Evolutionary conservation across 331 rosid species (phyloP).

Genomic region (Stylosanthes scabra): DNA sequence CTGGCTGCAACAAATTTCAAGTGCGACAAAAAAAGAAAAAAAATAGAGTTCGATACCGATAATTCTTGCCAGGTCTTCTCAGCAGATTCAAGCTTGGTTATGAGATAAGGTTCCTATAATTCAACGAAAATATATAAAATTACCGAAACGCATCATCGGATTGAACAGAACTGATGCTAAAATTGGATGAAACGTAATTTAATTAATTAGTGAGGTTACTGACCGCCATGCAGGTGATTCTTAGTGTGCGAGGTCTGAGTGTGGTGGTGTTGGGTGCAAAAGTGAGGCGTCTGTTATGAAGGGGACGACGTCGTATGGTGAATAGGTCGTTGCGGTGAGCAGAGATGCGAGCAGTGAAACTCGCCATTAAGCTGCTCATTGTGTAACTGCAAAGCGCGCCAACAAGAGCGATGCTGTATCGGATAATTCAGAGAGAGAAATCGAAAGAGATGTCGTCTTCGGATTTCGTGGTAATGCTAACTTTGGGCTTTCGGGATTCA

Average conservation of each 20-base stretch:
- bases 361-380: constrained; percentile 64
- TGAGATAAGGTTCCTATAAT: constrained; percentile 81
- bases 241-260: constrained; percentile 46
- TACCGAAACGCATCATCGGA: not conserved
- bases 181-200: not conserved
- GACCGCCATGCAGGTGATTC: constrained; percentile 93
- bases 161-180: constrained; percentile 2
- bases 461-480: not conserved
- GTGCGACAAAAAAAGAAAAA: not conserved
- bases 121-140: constrained; percentile 9
- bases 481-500: not conserved
- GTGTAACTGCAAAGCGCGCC: not conserved
- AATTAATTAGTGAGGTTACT: constrained; percentile 5
- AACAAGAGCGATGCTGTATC: not conserved
- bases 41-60: constrained; percentile 56
- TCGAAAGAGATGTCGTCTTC: not conserved
- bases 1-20: not conserved
- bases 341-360: constrained; percentile 57
- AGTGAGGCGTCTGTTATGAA: constrained; percentile 38
- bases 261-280: constrained; percentile 37
- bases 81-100: constrained; percentile 87
- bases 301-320: constrained; percentile 43
- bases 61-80: constrained; percentile 96
- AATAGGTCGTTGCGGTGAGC: constrained; percentile 33
- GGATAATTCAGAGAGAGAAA: constrained; percentile 10